These are phyloP conservation scores for Boletus barrowsii DNA, from an alignment of 768 basidiomycete genomes.

Conservation along the genomic window DNA sequence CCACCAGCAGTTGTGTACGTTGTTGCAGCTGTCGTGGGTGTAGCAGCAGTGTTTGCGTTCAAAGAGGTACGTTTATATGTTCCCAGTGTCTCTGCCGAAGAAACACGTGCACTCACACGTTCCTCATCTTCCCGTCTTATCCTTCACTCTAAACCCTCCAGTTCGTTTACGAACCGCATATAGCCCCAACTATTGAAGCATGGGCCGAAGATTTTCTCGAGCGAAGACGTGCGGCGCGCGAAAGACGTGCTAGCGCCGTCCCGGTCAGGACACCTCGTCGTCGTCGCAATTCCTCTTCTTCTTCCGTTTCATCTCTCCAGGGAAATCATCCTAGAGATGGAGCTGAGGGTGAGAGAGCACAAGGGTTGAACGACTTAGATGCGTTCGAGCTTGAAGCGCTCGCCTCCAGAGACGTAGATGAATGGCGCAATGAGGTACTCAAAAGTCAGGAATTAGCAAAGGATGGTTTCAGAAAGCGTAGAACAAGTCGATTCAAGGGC, in stretches of 20 bases:
- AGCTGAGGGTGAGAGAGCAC: not conserved
- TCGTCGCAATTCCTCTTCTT: conserved; percentile 10
- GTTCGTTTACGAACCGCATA: conserved; percentile 70
- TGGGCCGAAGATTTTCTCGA: conserved; percentile 36
- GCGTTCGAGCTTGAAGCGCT: conserved; percentile 53
- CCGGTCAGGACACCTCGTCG: conserved; percentile 18
- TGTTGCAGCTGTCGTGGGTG: conserved; percentile 45
- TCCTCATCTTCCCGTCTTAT: not conserved
- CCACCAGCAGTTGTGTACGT: conserved; percentile 45
- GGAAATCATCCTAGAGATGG: conserved; percentile 3
- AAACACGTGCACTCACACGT: conserved; percentile 23
- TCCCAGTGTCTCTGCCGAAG: not conserved
- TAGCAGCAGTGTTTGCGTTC: conserved; percentile 53
- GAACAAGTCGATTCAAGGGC: not conserved
- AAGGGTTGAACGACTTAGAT: conserved; percentile 20
- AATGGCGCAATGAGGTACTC: conserved; percentile 49
- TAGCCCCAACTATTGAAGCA: conserved; percentile 57
- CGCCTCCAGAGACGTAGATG: conserved; percentile 46
- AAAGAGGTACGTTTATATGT: conserved; percentile 46
- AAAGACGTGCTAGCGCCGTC: conserved; percentile 25
- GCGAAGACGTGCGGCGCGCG: conserved; percentile 27
- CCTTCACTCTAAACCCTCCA: conserved; percentile 19
- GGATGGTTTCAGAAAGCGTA: conserved; percentile 8
- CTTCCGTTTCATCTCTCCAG: conserved; percentile 8
- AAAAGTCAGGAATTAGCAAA: conserved; percentile 22